Percentiles rank a stretch among this genome's conserved stretches.
Evolutionary conservation across 208 protist genomes (phyloP).

Genomic region (Naegleria gruberi): DNA sequence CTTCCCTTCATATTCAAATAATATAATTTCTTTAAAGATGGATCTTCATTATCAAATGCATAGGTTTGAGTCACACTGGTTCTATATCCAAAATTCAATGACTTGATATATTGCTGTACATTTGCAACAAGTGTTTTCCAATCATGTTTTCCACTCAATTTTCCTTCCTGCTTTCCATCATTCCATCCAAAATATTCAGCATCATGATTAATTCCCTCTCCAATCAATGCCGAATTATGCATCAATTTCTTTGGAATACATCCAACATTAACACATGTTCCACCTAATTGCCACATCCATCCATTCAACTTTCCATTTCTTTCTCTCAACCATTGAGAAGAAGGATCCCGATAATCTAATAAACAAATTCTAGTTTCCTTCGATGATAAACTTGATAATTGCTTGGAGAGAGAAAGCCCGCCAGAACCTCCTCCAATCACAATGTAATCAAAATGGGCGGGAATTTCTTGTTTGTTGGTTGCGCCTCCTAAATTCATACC

Average conservation of each 20-base stretch:
- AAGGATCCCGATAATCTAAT: not conserved
- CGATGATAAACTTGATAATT: conserved; percentile 26
- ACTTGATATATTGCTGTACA: conserved; percentile 55
- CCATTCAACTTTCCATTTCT: conserved; percentile 33
- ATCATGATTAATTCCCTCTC: conserved; percentile 33
- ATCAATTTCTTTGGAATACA: conserved; percentile 77
- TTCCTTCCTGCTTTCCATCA: not conserved
- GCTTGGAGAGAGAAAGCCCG: conserved; percentile 59
- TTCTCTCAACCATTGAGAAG: not conserved
- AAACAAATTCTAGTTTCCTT: not conserved
- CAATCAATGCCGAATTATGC: conserved; percentile 50
- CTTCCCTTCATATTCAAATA: conserved; percentile 55
- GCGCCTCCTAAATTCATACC: too few relatives aligned
- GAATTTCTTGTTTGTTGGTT: not conserved
- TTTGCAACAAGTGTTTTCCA: conserved; percentile 44
- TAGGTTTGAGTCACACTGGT: conserved; percentile 41
- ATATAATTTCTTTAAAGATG: conserved; percentile 31
- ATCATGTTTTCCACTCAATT: not conserved
- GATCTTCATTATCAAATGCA: not conserved
- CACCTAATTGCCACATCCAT: conserved; percentile 60
- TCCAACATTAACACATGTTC: conserved; percentile 67
- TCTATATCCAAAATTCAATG: conserved; percentile 62
- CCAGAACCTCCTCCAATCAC: conserved; percentile 71
- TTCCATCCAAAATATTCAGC: conserved; percentile 37
- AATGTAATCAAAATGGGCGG: conserved; percentile 47